Evolutionary conservation across 148 eudicot species (phyloP), one percentile per base, ranked within the genome.

Genomic region (Persicaria maculosa): DNA sequence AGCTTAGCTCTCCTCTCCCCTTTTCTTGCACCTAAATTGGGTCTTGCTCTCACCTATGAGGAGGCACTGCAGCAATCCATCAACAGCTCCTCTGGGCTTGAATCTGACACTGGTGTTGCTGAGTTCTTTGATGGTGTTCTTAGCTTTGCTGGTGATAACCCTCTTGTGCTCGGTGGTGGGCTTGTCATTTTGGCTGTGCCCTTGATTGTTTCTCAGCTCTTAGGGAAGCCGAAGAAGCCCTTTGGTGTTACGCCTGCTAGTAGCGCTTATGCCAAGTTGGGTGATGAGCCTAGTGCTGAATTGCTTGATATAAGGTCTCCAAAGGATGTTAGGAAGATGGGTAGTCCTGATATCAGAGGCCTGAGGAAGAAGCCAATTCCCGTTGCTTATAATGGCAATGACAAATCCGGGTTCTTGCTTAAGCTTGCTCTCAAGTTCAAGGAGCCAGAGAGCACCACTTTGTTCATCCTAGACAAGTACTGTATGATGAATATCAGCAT

Each of bases 381-480:
- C 16, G 75, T 90, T 81, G 84, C 76, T 55, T 95, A 92, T 69
- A 86, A 75, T 1, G 92, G 96, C 1, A 91, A 85, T 72, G 96
- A 95, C 76, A 95, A 92, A 75, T 81, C 82, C 0, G 97, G 91
- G 74, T 95, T 95, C 82, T 85, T 95, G 92, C 87, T 88, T 71
- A 95, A 90, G 89, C 81, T 95, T 83, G 73, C 87, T 74, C 84
- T 90, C 85, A 95, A 78, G 86, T 90, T 92, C 72, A 92, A 89
- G 81, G 94, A 95, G 47, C 99, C 99, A 55, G 88, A 92, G 68
- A 90, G 80, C 71, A 92, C 99, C 36, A 95, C 94, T 72, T 79
- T 95, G 90, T 86, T 86, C 76, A 85, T 95, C 79, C 76, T 95
- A 72, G 99, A 95, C 90, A 95, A 95, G 99, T 95, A 22, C 25